Conservation (phyloP, 805 yeast species). For the Yamadazyma philogaea region DNA sequence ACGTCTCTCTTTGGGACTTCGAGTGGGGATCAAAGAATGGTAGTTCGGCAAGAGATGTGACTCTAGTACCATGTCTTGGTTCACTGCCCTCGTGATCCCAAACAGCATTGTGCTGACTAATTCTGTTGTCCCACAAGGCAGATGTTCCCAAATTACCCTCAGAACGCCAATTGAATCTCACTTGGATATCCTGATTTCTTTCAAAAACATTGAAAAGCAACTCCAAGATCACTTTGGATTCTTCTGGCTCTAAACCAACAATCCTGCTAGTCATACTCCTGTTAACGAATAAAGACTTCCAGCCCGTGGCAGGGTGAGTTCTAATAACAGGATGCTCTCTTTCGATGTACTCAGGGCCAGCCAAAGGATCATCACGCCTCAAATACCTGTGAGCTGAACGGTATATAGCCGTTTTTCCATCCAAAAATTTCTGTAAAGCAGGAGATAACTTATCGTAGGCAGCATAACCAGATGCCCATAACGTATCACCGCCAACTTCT, state of each 20-base stretch:
- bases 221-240: conserved; percentile 45
- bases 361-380: conserved; percentile 44
- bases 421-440: conserved; percentile 47
- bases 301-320: conserved; percentile 63
- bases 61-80: conserved; percentile 51
- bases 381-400: conserved; percentile 39
- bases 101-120: conserved; percentile 51
- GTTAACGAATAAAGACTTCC: conserved; percentile 55
- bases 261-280: conserved; percentile 48
- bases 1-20: conserved; percentile 50
- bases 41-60: conserved; percentile 47
- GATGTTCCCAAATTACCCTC: conserved; percentile 43
- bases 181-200: conserved; percentile 53
- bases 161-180: conserved; percentile 50
- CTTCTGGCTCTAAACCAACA: conserved; percentile 50
- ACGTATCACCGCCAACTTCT: conserved; percentile 51
- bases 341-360: conserved; percentile 45
- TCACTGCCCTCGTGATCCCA: conserved; percentile 45
- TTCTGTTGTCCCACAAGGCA: conserved; percentile 60
- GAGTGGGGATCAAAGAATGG: conserved; percentile 50
- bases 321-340: conserved; percentile 59
- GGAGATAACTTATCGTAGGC: conserved; percentile 55
- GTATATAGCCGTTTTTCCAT: conserved; percentile 47
- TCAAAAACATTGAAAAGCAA: conserved; percentile 46
- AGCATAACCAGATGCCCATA: conserved; percentile 55